Conservation (phyloP, 75 land plant genomes). For the Adiantum capillusveneris region DNA sequence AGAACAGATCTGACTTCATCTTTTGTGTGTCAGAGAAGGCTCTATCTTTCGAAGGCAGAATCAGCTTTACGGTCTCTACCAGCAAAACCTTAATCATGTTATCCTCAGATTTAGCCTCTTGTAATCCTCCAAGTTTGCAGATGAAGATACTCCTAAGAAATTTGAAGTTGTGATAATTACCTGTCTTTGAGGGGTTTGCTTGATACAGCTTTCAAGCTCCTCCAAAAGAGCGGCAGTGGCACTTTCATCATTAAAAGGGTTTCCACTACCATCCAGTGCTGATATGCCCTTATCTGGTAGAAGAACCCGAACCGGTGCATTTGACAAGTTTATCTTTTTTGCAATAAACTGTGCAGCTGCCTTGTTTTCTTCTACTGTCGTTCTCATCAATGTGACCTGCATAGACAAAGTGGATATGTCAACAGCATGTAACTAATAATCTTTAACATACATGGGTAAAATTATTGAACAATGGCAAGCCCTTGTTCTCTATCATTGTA, state of each 20-base stretch:
- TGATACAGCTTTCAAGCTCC: conserved; percentile 55
- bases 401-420: too few relatives aligned
- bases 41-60: too few relatives aligned
- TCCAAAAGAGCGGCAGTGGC: conserved; percentile 57
- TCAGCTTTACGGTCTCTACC: too few relatives aligned
- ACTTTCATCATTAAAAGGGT: conserved; percentile 81
- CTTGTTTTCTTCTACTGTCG: conserved; percentile 76
- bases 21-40: too few relatives aligned
- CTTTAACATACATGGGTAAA: too few relatives aligned
- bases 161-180: conserved; percentile 19
- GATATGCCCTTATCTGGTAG: conserved; percentile 88
- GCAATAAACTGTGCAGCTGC: conserved; percentile 79
- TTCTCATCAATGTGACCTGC: conserved; percentile 91
- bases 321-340: conserved; percentile 59
- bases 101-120: too few relatives aligned
- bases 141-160: background rate
- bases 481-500: too few relatives aligned
- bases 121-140: background rate
- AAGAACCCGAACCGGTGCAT: conserved; percentile 60
- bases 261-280: conserved; percentile 75
- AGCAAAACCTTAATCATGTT: too few relatives aligned
- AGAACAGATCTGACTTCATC: too few relatives aligned
- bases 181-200: conserved; percentile 53
- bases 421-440: too few relatives aligned
- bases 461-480: too few relatives aligned